Conservation (phyloP, 768 basidiomycete genomes). For the Fistulinella prunicolor region DNA sequence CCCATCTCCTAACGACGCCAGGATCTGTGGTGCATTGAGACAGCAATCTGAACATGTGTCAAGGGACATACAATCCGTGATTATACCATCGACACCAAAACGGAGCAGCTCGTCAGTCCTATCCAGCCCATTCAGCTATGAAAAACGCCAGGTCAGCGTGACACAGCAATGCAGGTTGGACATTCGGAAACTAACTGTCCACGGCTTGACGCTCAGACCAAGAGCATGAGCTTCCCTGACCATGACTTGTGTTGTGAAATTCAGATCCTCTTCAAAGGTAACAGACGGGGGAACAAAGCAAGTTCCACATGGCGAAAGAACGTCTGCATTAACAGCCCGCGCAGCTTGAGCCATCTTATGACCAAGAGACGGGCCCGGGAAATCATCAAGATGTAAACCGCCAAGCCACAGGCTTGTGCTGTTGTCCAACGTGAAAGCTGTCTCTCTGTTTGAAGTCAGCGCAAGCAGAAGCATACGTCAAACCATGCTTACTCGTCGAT, state of each 20-base stretch:
- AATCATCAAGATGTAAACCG: constrained; percentile 59
- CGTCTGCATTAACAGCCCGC: constrained; percentile 55
- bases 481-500: constrained; percentile 52
- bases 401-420: constrained; percentile 64
- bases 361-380: constrained; percentile 57
- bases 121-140: constrained; percentile 59
- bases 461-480: not conserved
- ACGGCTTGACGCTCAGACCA: constrained; percentile 64
- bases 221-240: constrained; percentile 61
- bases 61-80: constrained; percentile 57
- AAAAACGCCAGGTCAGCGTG: not conserved
- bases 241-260: constrained; percentile 69
- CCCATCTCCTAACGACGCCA: constrained; percentile 51
- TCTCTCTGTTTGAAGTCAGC: constrained; percentile 33
- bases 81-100: constrained; percentile 71
- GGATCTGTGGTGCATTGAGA: constrained; percentile 41
- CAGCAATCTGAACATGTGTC: not conserved
- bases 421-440: constrained; percentile 39
- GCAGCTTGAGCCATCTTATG: constrained; percentile 69
- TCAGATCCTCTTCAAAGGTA: constrained; percentile 42
- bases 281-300: constrained; percentile 40
- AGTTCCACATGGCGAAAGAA: constrained; percentile 60
- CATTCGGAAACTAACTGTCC: constrained; percentile 52
- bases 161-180: not conserved
- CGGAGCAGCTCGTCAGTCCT: constrained; percentile 57